Evolutionary conservation across 108 stramenopile species (phyloP), one percentile per base, ranked within the genome.

Genomic region (Cyclotella distinguenda): DNA sequence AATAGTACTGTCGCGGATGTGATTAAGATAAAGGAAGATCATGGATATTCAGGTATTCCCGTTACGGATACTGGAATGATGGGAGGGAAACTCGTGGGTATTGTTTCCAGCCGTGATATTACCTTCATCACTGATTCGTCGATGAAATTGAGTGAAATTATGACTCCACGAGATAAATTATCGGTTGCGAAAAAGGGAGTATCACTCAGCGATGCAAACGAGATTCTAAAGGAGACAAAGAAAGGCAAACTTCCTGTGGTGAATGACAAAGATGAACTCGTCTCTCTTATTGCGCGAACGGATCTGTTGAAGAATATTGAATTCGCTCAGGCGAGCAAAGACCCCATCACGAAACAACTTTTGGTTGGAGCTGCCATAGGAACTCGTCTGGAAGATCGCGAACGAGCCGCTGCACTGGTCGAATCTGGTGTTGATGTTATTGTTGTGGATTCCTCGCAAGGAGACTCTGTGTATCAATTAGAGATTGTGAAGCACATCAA

Each of bases 231-330:
- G 62, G 78, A 84, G 22, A 92, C 89, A 59, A 99, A 99, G 80
- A 99, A 99, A 85, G 98, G 98, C 43, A 98, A 93, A 79, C 88
- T 99, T 11, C 99, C 99, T 49, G 96, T 99, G 6, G 95, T 99
- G 10, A 95, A 99, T 75, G 88, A 85, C 19, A 68, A 95, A 23
- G 95, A 95, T 44, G 96, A 98, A 67, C 86, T 99, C 51, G 95
- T 99, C 21, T 95, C 97, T 10, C 86, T 99, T 43, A 98, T 98
- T 79, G 96, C 97, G 16, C 80, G 99, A 10, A 97, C 97, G 38
- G 99, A 99, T 80, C 78, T 99, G 46, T 95, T 97, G 70, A 99
- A 99, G 87, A 90, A 95, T 60, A 78, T 89, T 33, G 99, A 99
- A 77, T 98, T 96, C 64, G 97, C 99, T 31, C 79, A 81, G 54